Base-by-base conservation (phyloP, 495 filamentous ascomycete genomes). In the Neurospora pannonica region DNA sequence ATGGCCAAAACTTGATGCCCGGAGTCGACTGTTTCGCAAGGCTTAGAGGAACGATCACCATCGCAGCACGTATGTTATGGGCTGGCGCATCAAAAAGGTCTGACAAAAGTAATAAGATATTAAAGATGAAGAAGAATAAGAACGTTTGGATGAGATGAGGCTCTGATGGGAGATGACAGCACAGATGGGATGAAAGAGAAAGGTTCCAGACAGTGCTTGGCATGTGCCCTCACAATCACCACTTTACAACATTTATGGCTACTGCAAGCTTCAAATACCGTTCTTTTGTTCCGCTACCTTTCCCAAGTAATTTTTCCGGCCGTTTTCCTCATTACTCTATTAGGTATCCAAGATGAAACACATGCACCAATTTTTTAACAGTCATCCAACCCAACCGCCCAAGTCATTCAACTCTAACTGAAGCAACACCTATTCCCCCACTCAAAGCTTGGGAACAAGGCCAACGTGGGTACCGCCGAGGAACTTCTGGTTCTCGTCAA, bases 401-500 rank as follows among this genome's bases (percentile, higher is more conserved):
- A 36, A 71, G 3, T 5, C 31, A 31, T 38, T 13, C 6, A 31
- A 36, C 13, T 37, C n/a, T n/a, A n/a, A n/a, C n/a, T n/a, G n/a
- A n/a, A 46, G 19, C 4, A 67, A 40, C 19, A 19, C 46, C 9
- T 24, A 21, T 15, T 11, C 11, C 31, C 69, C 21, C 38, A 8
- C 42, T 79, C 72, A 86, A 79, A 86, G 70, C 81, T 86, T 86
- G 1, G 85, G 85, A 31, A 86, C 77, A 54, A 86, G 67, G 21
- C 85, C 84, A 46, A 86, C 81, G 39, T 80, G 75, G 17, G 84
- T 86, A 4, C 85, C 85, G 2, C 84, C 84, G 62, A 86, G 80
- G 11, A 81, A 80, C 78, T 85, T 86, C 9, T 85, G 83, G 73
- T 81, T 85, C 76, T 86, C 84, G 17, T 79, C 86, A 19, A 92